Percentiles rank a stretch among this genome's conserved stretches.
phyloP scores from a whole-genome alignment of 2,329 filamentous ascomycete genomes.

The Pseudogymnoascus sp. region DNA sequence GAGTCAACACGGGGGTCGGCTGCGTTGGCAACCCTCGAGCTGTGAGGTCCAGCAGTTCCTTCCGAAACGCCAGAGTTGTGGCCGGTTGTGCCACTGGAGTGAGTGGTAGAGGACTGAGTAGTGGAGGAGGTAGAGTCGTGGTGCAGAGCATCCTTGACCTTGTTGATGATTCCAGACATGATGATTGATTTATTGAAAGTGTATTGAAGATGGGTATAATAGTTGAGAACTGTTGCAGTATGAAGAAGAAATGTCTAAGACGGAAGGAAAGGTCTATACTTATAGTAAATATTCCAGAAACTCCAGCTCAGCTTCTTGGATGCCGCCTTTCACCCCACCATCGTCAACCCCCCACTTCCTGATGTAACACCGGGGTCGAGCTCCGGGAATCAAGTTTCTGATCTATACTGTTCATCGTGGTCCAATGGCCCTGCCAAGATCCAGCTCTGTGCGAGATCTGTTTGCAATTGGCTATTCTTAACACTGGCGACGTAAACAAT shows the following conservation, averaged over 20 bases:
- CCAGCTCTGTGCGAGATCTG: not conserved
- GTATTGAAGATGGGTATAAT: slow-evolving; percentile 9
- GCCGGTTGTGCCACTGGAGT: slow-evolving; percentile 17
- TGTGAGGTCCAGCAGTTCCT: slow-evolving; percentile 29
- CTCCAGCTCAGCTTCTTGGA: not conserved
- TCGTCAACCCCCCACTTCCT: not conserved
- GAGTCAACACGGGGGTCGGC: slow-evolving; percentile 31
- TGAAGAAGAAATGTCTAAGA: not conserved
- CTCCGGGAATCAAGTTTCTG: slow-evolving; percentile 2
- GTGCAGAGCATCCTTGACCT: slow-evolving; percentile 39
- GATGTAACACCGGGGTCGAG: not conserved
- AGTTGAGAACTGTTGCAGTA: not conserved
- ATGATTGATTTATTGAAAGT: slow-evolving; percentile 19
- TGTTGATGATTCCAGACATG: slow-evolving; percentile 41
- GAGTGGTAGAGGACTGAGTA: slow-evolving; percentile 14
- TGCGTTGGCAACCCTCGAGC: slow-evolving; percentile 32
- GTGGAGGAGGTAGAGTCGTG: slow-evolving; percentile 19
- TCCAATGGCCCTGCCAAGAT: not conserved
- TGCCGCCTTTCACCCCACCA: not conserved
- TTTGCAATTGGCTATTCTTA: not conserved
- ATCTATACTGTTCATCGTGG: not conserved
- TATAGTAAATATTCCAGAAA: not conserved
- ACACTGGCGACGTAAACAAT: slow-evolving; percentile 3
- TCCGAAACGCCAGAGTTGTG: slow-evolving; percentile 22
- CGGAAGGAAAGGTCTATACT: not conserved